Base-by-base conservation (phyloP, 1,284 basidiomycete species). In the Heterobasidion parviporum region DNA sequence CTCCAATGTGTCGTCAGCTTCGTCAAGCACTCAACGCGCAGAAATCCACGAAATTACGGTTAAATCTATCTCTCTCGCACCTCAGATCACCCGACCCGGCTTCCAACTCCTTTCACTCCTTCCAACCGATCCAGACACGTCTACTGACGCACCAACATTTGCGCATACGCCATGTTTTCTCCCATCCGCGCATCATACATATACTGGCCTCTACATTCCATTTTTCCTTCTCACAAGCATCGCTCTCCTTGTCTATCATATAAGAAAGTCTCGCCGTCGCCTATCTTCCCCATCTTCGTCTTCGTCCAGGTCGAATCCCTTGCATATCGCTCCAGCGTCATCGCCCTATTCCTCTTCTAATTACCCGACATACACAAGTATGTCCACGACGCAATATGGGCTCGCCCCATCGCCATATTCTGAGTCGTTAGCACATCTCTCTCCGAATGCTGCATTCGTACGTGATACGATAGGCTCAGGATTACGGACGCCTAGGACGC, bases 71-170 rank as follows among this genome's bases (percentile, higher is more conserved):
- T 92, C 91, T 1, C 89, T 91, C 67, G 85, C 83, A 2, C 83
- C 85, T 71, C 87, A 86, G 38, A 82, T 97, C 41, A 74, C 76
- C 34, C 74, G 75, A 16, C 92, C 94, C 1, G 94, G 92, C 26
- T 92, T 95, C 67, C 91, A 94, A 60, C 77, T 97, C 12, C 76
- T 97, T 50, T 88, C 90, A 0, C 74, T 95, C 6, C 72, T 76
- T 14, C 75, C 82, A 36, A 77, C 80, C 47, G 26, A 60, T 59
- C n/a, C 58, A 59, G 55, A 49, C 41, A 38, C 56, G 61, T 14
- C 56, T 59, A 20, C 51, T 57, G 47, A 54, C 50, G 50, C 65
- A 51, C 60, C 68, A 7, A 68, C 60, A 63, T 63, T 65, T 60
- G 75, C 75, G 45, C 82, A 86, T 62, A 66, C 68, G 3, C 78